Base-by-base conservation (phyloP, 305 asterid genomes). In the Plantago coronopus region DNA sequence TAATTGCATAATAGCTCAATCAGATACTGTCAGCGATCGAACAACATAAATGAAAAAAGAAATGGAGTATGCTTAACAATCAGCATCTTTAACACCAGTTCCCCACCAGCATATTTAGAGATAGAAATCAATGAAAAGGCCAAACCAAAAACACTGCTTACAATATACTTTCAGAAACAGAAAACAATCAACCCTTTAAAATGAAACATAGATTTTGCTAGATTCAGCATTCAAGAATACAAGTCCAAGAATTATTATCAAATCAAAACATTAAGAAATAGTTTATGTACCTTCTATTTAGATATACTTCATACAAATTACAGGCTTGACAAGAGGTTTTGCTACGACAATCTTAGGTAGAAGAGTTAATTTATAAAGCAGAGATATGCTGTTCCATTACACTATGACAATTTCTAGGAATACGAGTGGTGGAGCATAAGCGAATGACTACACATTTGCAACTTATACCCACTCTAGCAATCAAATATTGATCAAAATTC, bases 81-180 rank as follows among this genome's bases (percentile, higher is more conserved):
- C 34, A 20, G 16, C 17, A 48, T 48, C 25, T 20, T 17, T 17
- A 48, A 18, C 14, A 27, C 14, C 54, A 16, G 29, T 5, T 25
- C 5, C 3, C 29, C 3, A 25, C 29, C 29, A 25, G 5, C 5
- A 25, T 20, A 7, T 20, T 48, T 20, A 16, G 54, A 27, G 15
- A 48, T 48, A 48, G 22, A 48, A 48, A 48, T 20, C 29, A 48
- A 3, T 48, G 20, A 48, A 48, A 46, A 46, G 18, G 54, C 27
- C 22, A 17, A 47, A 7, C 13, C 8, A 17, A 49, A 17, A 8
- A 25, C 13, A 12, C 17, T 15, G 23, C 20, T 25, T 18, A n/a
- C 55, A 49, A 27, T 49, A 13, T 17, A 9, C 34, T 49, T 49
- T 21, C 11, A 48, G 25, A 49, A 49, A 17, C 15, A 19, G 16